phyloP scores from a whole-genome alignment of 2,329 filamentous ascomycete species.

The Diaporthe helianthi region DNA sequence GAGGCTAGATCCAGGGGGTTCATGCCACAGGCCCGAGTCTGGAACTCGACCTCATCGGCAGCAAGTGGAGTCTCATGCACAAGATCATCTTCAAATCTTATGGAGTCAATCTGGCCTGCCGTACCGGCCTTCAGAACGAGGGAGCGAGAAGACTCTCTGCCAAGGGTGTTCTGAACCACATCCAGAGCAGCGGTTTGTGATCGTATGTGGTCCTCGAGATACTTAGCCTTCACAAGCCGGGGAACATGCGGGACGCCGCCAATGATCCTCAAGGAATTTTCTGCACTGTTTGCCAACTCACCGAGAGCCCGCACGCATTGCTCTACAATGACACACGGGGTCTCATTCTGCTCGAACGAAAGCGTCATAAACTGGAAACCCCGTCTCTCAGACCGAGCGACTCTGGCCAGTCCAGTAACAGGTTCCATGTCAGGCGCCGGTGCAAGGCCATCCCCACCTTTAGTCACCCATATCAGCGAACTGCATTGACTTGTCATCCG shows the following conservation, averaged over 20 bases:
- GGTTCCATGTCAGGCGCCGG: slow-evolving; percentile 36
- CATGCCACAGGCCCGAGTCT: slow-evolving; percentile 36
- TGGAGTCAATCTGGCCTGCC: slow-evolving; percentile 36
- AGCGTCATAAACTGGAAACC: slow-evolving; percentile 36
- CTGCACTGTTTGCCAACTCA: slow-evolving; percentile 30
- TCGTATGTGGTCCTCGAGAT: slow-evolving; percentile 36
- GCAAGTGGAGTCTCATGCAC: slow-evolving; percentile 27
- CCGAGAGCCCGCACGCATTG: slow-evolving; percentile 31
- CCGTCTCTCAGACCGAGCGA: slow-evolving; percentile 36
- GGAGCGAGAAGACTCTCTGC: slow-evolving; percentile 18
- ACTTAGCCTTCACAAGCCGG: slow-evolving; percentile 35
- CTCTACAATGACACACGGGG: slow-evolving; percentile 22
- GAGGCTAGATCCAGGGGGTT: slow-evolving; percentile 36
- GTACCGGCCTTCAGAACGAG: slow-evolving; percentile 31
- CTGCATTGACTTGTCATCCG: slow-evolving; percentile 36
- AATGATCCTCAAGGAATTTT: slow-evolving; percentile 37
- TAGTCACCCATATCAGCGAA: slow-evolving; percentile 37
- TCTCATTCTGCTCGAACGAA: slow-evolving; percentile 36
- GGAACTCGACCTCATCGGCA: slow-evolving; percentile 38
- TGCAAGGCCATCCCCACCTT: slow-evolving; percentile 27
- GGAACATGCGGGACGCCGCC: slow-evolving; percentile 31
- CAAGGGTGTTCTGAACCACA: slow-evolving; percentile 13
- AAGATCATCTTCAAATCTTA: slow-evolving; percentile 38
- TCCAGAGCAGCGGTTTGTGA: slow-evolving; percentile 33
- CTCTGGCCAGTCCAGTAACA: slow-evolving; percentile 38